Evolutionary conservation across 305 asterid species (phyloP).

Genomic region (Fraxinus xanthoxyloides): DNA sequence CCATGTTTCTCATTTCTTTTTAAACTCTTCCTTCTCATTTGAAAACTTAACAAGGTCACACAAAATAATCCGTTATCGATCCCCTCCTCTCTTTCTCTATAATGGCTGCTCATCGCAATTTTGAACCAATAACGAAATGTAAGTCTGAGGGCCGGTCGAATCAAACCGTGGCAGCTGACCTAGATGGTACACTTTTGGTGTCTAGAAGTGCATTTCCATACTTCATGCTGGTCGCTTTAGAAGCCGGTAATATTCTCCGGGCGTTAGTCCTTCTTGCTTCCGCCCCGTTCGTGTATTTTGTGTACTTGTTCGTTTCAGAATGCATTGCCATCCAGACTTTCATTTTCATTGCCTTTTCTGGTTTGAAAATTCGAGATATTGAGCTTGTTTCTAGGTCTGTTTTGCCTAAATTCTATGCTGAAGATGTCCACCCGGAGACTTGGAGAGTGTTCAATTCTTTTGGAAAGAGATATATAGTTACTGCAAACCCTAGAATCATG

Average conservation of each 20-base stretch:
- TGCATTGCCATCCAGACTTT: slow-evolving; percentile 44
- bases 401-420: slow-evolving; percentile 72
- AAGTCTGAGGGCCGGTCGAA: slow-evolving; percentile 41
- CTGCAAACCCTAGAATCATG: slow-evolving; percentile 76
- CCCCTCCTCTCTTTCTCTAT: slow-evolving; percentile 7
- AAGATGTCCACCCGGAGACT: slow-evolving; percentile 66
- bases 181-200: slow-evolving; percentile 70
- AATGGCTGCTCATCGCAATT: slow-evolving; percentile 48
- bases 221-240: slow-evolving; percentile 78
- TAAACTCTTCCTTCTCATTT: slow-evolving; percentile 39
- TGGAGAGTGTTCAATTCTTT: slow-evolving; percentile 76
- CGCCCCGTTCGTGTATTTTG: slow-evolving; percentile 52
- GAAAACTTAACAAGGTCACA: slow-evolving; percentile 22
- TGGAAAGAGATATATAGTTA: slow-evolving; percentile 61
- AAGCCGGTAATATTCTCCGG: slow-evolving; percentile 72
- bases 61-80: slow-evolving; percentile 7
- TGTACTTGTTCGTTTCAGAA: slow-evolving; percentile 58
- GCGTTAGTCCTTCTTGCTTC: slow-evolving; percentile 54
- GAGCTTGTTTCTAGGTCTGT: slow-evolving; percentile 80
- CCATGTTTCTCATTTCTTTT: slow-evolving; percentile 39
- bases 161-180: slow-evolving; percentile 73
- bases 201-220: slow-evolving; percentile 73
- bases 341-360: slow-evolving; percentile 57
- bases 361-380: slow-evolving; percentile 62
- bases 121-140: slow-evolving; percentile 62